Base-by-base conservation (phyloP, 352 stramenopile species). In the Globisporangium uncinulatum region DNA sequence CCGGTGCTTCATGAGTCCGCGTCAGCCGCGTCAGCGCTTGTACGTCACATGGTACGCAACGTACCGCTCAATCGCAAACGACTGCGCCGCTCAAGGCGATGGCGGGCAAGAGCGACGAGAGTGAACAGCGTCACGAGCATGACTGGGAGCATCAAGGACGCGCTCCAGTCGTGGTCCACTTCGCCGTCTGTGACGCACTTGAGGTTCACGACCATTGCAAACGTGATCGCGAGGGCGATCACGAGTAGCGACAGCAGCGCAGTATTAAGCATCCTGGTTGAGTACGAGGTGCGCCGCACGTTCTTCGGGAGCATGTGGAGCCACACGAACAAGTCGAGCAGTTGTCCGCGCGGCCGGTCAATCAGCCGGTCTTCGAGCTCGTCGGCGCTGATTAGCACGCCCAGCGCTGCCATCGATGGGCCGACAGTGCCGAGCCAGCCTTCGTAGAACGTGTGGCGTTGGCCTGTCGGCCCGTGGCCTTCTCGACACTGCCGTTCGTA, bases 21-120 rank as follows among this genome's bases (percentile, higher is more conserved):
- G 74, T 79, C 83, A 92, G 50, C 83, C 83, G 24, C 83, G 79
- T 37, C 83, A 74, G 9, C 78, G 76, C 29, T 81, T 78, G 47
- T 85, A 73, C 10, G 83, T 88, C 64, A 90, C 83, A 64, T 89
- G 78, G 61, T 85, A 86, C 15, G 83, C 83, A 42, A 92, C 87
- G 59, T 89, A 87, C 29, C 77, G 74, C 52, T 92, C 79, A 3
- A 92, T 69, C 8, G 89, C 54, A 31, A 77, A 86, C 6, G 76
- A 79, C 68, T 89, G 73, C 24, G 74, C 79, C 17, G 65, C 60
- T 56, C 15, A 90, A n/a, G n/a, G n/a, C n/a, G n/a, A n/a, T n/a
- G n/a, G n/a, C n/a, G n/a, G n/a, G n/a, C n/a, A n/a, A n/a, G n/a
- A n/a, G n/a, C 46, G 11, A 93, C 62, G 9, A 93, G 66, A 37